phyloP scores from a whole-genome alignment of 306 rosid species.

The Vachellia pachyceras region DNA sequence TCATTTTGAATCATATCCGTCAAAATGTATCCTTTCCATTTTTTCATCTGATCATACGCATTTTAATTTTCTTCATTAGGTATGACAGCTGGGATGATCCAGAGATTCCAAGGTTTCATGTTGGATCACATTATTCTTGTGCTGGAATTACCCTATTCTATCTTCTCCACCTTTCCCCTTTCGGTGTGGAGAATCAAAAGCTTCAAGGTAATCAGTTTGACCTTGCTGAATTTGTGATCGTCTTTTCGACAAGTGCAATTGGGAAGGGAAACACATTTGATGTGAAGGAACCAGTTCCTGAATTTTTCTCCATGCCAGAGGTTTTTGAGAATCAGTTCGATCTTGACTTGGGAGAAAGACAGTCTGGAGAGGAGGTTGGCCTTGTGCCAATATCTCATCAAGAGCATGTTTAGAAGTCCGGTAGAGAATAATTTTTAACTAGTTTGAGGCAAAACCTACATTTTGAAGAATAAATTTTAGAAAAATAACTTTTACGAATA shows the following conservation, averaged over 20 bases:
- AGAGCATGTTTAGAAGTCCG: too few species aligned
- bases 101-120: conserved; percentile 95
- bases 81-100: conserved; percentile 99
- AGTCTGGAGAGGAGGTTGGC: conserved; percentile 68
- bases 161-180: conserved; percentile 93
- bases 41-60: neutral
- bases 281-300: conserved; percentile 97
- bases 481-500: too few species aligned
- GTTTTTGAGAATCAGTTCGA: conserved; percentile 65
- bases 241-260: conserved; percentile 96
- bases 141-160: conserved; percentile 98
- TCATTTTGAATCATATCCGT: neutral
- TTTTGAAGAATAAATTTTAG: too few species aligned
- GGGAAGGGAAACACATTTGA: conserved; percentile 97
- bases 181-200: conserved; percentile 89
- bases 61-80: conserved; percentile 47
- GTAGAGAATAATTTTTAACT: too few species aligned
- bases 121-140: conserved; percentile 97
- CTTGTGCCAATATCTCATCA: neutral
- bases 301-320: conserved; percentile 55
- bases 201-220: conserved; percentile 98
- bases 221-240: conserved; percentile 77
- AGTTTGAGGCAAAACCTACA: too few species aligned
- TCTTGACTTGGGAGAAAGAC: conserved; percentile 77
- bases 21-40: neutral